Conservation (phyloP, 331 rosid genomes). For the Quercus phellos region DNA sequence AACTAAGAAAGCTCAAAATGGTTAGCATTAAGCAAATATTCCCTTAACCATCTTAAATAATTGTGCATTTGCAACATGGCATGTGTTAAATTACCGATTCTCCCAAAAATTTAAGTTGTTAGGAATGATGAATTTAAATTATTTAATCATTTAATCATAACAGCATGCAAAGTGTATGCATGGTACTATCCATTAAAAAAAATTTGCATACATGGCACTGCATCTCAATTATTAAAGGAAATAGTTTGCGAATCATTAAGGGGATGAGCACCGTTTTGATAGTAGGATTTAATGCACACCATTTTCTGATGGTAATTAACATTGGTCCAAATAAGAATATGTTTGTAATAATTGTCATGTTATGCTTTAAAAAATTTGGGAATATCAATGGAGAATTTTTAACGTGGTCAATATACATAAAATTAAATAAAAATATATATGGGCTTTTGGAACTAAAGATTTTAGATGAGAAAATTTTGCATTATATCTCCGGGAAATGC, state of each 20-base stretch:
- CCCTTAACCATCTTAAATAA: neutral
- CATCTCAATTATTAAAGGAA: neutral
- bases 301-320: neutral
- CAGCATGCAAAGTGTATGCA: neutral
- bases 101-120: too few relatives aligned
- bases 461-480: neutral
- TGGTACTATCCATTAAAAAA: neutral
- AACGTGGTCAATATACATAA: neutral
- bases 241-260: neutral
- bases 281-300: neutral
- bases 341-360: neutral
- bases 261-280: neutral
- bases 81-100: too few relatives aligned
- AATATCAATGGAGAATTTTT: neutral
- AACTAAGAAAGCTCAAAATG: conserved; percentile 94
- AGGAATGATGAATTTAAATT: neutral
- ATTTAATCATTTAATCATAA: neutral
- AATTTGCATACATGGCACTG: neutral
- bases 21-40: conserved; percentile 24
- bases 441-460: neutral
- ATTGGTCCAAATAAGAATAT: neutral
- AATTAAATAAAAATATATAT: neutral
- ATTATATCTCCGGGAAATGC: neutral
- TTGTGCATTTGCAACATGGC: neutral
- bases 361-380: neutral